Evolutionary conservation across 2,329 filamentous ascomycete species (phyloP), one percentile per base, ranked within the genome.

Genomic region (Penicillium crustosum): DNA sequence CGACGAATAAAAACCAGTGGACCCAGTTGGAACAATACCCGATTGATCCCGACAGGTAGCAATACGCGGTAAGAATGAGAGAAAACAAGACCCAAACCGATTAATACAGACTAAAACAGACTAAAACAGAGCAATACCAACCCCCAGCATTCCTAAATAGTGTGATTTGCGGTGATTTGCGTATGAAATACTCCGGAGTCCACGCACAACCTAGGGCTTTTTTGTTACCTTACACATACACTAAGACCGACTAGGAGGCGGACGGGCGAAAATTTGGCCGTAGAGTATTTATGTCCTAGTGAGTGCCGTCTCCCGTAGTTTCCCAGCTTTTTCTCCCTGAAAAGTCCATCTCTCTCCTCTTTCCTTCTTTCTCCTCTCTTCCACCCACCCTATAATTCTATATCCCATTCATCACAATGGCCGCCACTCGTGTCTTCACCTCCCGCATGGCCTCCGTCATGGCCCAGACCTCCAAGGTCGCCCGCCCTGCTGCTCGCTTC

Each of bases 391-490:
- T 58, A 48, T 58, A 60, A 68, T 58, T 52, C 60, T 58, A 76
- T 75, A 81, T 31, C 15, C 53, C 47, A 44, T 78, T 78, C 82
- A 80, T 86, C 84, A 85, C 84, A 90, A 92, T 92, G 89, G 87
- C 89, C 79, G 84, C 86, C 79, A 82, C 86, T 78, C 89, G 89
- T 82, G 84, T 91, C 79, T 83, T 90, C 81, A 86, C 89, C 78
- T 87, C 88, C 75, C 86, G 89, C 79, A 84, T 91, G 83, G 87
- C 88, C 67, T 66, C 72, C 79, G 83, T 86, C 77, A 78, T 80
- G 75, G 78, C 77, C 73, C 85, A 88, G 81, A 88, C 89, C 86
- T 86, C 87, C 81, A 90, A 89, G 86, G 87, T 86, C 79, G 88
- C 88, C 79, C 89, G 89, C 79, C 88, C 89, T 81, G 86, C 86